Evolutionary conservation across 148 eudicot species (phyloP).

Genomic region (Rhododendron henanense): DNA sequence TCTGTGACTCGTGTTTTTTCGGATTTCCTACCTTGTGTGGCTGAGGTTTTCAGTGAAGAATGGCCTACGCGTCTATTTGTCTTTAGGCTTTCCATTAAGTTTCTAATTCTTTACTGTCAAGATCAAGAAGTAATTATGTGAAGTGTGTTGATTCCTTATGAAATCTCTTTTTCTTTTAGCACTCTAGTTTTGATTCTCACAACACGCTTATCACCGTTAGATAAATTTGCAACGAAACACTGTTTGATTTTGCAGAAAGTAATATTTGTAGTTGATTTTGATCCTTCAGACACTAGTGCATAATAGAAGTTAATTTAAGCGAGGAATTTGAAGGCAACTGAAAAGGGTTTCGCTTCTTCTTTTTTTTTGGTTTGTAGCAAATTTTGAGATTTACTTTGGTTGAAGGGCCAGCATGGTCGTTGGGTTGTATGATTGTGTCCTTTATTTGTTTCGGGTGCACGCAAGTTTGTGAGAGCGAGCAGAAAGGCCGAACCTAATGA

Average conservation of each 20-base stretch:
- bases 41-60: neutral
- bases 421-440: neutral
- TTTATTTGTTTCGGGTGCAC: conserved; percentile 52
- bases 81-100: neutral
- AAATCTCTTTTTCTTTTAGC: neutral
- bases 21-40: neutral
- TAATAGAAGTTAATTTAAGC: neutral
- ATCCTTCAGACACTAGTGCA: neutral
- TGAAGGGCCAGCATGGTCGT: neutral
- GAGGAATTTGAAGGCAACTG: neutral
- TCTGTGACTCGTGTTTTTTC: too few species aligned
- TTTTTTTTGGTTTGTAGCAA: neutral
- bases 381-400: neutral
- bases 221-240: neutral
- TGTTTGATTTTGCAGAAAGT: neutral
- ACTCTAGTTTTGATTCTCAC: neutral
- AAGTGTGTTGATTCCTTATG: neutral
- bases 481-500: conserved; percentile 59
- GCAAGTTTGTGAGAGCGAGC: conserved; percentile 67
- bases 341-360: neutral
- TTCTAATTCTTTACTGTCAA: neutral
- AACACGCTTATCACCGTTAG: neutral
- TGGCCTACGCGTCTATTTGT: neutral
- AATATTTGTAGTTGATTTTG: neutral
- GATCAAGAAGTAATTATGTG: neutral